These are phyloP conservation scores for Marasmius oreades DNA, from an alignment of 1,284 basidiomycete genomes.

Conservation along the genomic window DNA sequence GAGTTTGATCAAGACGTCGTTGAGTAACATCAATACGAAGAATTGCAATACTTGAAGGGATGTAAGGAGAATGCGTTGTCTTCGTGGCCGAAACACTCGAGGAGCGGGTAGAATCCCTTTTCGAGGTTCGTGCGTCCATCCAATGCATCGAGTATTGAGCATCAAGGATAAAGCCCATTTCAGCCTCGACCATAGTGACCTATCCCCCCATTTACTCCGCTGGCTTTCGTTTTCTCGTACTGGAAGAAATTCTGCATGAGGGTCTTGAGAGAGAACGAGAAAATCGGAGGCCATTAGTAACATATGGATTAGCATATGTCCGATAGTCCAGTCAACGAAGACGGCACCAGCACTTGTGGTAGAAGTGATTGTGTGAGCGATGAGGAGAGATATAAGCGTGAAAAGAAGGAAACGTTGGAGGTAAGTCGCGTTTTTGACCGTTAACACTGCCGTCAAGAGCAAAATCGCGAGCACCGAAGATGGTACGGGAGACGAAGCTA, in stretches of 20 bases:
- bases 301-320: slow-evolving; percentile 4
- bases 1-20: not conserved
- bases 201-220: slow-evolving; percentile 13
- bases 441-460: not conserved
- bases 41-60: not conserved
- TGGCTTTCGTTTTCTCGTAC: too few relatives aligned
- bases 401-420: not conserved
- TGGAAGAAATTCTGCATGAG: slow-evolving; percentile 16
- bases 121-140: slow-evolving; percentile 23
- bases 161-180: slow-evolving; percentile 24
- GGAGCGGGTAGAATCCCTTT: slow-evolving; percentile 18
- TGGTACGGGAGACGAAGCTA: not conserved
- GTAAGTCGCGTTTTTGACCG: not conserved
- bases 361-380: not conserved
- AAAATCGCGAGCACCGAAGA: not conserved
- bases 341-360: not conserved
- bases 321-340: slow-evolving; percentile 1
- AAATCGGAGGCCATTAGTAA: slow-evolving; percentile 17
- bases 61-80: slow-evolving; percentile 11
- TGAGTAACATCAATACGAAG: not conserved
- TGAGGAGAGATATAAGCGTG: not conserved
- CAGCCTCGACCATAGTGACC: slow-evolving; percentile 18
- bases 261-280: slow-evolving; percentile 19
- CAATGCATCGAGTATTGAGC: slow-evolving; percentile 20
- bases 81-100: slow-evolving; percentile 9